These are phyloP conservation scores for Lonicera japonica DNA, from an alignment of 129 eudicot genomes.

Conservation along the genomic window DNA sequence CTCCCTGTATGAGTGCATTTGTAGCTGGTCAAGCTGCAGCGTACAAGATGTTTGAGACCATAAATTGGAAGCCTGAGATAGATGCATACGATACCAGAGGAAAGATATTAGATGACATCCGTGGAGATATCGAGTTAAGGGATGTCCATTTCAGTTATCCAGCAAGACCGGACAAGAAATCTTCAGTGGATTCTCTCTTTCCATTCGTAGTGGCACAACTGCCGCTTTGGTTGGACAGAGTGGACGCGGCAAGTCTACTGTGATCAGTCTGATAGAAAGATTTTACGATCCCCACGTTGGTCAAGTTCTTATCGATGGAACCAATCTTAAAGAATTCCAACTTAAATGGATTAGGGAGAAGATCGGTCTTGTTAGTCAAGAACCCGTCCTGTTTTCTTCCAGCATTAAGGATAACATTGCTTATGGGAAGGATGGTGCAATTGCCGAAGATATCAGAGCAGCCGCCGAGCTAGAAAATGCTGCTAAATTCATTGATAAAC, in stretches of 20 bases:
- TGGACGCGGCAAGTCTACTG: slow-evolving; percentile 83
- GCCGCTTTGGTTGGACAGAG: slow-evolving; percentile 89
- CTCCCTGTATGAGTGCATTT: slow-evolving; percentile 80
- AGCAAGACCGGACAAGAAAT: slow-evolving; percentile 66
- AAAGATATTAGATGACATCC: slow-evolving; percentile 42
- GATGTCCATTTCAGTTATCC: slow-evolving; percentile 68
- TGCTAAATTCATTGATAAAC: slow-evolving; percentile 66
- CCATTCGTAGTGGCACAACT: slow-evolving; percentile 61
- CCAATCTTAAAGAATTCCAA: slow-evolving; percentile 62
- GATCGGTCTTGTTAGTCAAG: slow-evolving; percentile 91
- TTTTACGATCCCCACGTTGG: slow-evolving; percentile 85
- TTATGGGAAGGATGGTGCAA: slow-evolving; percentile 69
- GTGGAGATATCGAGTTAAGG: slow-evolving; percentile 57
- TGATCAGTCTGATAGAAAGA: slow-evolving; percentile 69
- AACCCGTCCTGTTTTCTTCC: slow-evolving; percentile 69
- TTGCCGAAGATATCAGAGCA: slow-evolving; percentile 58
- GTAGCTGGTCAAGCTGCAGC: slow-evolving; percentile 91
- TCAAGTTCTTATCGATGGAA: slow-evolving; percentile 62
- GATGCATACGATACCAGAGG: slow-evolving; percentile 63
- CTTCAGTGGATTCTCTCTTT: slow-evolving; percentile 64
- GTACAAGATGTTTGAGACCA: slow-evolving; percentile 82
- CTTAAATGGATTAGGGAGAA: slow-evolving; percentile 76
- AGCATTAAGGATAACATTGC: slow-evolving; percentile 79
- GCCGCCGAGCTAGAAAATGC: slow-evolving; percentile 86
- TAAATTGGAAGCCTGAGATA: slow-evolving; percentile 63